phyloP scores from a whole-genome alignment of 2,329 filamentous ascomycete genomes.

The Reticulascus tulasneorum region DNA sequence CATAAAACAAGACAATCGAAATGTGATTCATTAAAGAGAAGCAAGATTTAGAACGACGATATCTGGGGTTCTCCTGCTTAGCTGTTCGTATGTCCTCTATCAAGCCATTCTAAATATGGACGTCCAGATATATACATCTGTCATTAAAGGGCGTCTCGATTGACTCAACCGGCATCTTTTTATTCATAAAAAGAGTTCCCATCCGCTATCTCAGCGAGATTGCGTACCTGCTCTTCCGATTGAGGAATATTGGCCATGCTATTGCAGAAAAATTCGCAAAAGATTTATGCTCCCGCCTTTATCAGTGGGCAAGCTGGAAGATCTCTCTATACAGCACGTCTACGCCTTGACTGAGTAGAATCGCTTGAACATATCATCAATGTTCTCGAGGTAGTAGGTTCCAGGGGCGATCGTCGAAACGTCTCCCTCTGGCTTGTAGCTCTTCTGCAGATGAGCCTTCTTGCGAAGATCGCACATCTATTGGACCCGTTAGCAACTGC shows the following conservation, averaged over 20 bases:
- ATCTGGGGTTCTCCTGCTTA: too few species aligned
- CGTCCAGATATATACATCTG: too few species aligned
- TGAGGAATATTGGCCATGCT: slow-evolving; percentile 5
- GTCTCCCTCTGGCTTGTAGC: slow-evolving; percentile 67
- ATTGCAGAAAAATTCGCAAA: slow-evolving; percentile 7
- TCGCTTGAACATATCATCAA: slow-evolving; percentile 84
- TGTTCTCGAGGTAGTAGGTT: slow-evolving; percentile 74
- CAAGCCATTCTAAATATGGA: too few species aligned
- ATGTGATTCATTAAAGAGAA: too few species aligned
- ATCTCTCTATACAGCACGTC: slow-evolving; percentile 9
- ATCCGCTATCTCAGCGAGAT: too few species aligned
- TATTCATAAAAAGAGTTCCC: too few species aligned
- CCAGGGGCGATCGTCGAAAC: slow-evolving; percentile 61
- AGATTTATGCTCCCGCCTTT: slow-evolving; percentile 14
- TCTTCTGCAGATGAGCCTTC: slow-evolving; percentile 78
- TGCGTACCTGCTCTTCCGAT: too few species aligned
- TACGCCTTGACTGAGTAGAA: slow-evolving; percentile 74
- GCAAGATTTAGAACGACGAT: too few species aligned
- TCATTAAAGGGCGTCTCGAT: too few species aligned
- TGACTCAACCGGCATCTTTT: too few species aligned
- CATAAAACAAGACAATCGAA: too few species aligned
- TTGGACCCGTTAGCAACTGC: slow-evolving; percentile 16
- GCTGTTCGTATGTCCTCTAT: too few species aligned
- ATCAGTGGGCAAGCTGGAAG: slow-evolving; percentile 6
- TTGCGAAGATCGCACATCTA: slow-evolving; percentile 78